Evolutionary conservation across 2,329 filamentous ascomycete genomes (phyloP).

Genomic region (Exophiala calicioides): DNA sequence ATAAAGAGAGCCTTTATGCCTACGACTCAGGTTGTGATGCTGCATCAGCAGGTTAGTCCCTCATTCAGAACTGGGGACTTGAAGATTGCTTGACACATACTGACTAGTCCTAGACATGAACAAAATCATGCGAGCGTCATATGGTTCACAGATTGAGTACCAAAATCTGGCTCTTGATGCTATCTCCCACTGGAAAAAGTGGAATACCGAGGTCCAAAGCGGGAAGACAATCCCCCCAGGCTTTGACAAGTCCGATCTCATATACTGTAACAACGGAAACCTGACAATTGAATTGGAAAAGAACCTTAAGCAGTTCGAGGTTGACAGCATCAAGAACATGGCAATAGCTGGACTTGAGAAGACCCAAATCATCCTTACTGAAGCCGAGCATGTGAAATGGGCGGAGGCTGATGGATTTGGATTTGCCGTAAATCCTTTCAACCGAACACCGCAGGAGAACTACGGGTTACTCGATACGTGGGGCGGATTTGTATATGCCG

Average conservation of each 20-base stretch:
- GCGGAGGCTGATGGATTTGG: constrained; percentile 35
- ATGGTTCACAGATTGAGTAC: constrained; percentile 47
- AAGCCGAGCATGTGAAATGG: constrained; percentile 33
- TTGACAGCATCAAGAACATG: constrained; percentile 40
- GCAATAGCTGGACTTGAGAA: constrained; percentile 36
- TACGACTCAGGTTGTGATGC: constrained; percentile 45
- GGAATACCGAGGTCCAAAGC: constrained; percentile 46
- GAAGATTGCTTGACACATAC: background rate
- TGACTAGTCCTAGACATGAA: constrained; percentile 26
- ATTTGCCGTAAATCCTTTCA: constrained; percentile 43
- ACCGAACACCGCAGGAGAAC: constrained; percentile 31
- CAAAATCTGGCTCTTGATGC: constrained; percentile 51
- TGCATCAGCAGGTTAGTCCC: constrained; percentile 36
- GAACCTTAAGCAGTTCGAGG: constrained; percentile 37
- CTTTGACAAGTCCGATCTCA: constrained; percentile 38
- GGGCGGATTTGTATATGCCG: constrained; percentile 50
- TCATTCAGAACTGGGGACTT: background rate
- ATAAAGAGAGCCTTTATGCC: constrained; percentile 45
- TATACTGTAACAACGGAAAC: constrained; percentile 45
- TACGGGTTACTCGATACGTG: constrained; percentile 49
- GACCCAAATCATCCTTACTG: constrained; percentile 39
- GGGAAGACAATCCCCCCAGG: constrained; percentile 39
- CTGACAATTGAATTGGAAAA: constrained; percentile 14
- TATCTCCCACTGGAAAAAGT: constrained; percentile 45
- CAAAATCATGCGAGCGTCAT: constrained; percentile 42